phyloP scores from a whole-genome alignment of 202 grass and related monocot species.

The Musa balbisiana region DNA sequence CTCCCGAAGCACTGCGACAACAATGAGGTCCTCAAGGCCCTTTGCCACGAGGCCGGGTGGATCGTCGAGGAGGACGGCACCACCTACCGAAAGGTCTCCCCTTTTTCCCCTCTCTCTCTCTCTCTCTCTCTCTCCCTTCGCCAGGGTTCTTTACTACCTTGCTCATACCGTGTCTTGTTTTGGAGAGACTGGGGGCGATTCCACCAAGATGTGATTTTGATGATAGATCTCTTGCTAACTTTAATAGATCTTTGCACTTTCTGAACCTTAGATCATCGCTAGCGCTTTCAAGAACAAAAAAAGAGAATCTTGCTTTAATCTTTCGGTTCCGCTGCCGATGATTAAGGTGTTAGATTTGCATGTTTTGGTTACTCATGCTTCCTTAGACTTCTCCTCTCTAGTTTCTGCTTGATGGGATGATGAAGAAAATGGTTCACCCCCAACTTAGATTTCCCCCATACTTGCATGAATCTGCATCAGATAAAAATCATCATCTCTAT shows the following conservation, averaged over 20 bases:
- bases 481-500: no score
- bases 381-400: background rate
- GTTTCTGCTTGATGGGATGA: no score
- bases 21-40: slow-evolving; percentile 5
- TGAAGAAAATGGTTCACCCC: no score
- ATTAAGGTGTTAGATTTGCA: no score
- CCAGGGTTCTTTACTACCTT: no score
- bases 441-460: no score
- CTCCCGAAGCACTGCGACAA: slow-evolving; percentile 6
- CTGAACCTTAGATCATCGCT: no score
- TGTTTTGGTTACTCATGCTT: no score
- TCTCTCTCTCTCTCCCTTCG: background rate
- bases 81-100: slow-evolving; percentile 2
- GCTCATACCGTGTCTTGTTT: background rate
- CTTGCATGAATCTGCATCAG: no score
- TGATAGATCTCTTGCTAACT: background rate
- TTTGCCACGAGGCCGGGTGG: slow-evolving; percentile 1
- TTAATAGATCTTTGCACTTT: background rate
- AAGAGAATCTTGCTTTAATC: no score
- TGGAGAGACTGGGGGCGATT: background rate
- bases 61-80: slow-evolving; percentile 3
- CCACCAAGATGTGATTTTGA: background rate
- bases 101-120: background rate
- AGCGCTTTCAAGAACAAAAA: no score
- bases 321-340: no score